Evolutionary conservation across 306 rosid species (phyloP), one percentile per base, ranked within the genome.

Genomic region (Gillenia trifoliata): DNA sequence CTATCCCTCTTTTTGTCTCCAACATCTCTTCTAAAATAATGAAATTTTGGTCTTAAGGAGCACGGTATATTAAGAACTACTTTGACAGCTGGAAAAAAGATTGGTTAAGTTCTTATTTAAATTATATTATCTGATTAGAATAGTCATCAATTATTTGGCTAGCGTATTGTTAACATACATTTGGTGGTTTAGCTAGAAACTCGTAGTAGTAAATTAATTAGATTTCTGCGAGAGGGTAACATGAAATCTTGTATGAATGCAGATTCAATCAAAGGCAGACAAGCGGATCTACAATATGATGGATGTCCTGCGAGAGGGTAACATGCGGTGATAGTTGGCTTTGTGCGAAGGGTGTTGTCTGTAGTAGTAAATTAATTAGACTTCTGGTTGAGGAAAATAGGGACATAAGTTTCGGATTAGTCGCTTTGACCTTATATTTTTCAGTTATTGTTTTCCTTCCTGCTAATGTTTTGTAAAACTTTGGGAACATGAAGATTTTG

Each of bases 221-320:
- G n/a, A n/a, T n/a, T n/a, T n/a, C n/a, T n/a, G n/a, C n/a, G n/a
- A n/a, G n/a, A n/a, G n/a, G n/a, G n/a, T n/a, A n/a, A n/a, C n/a
- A n/a, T n/a, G 30, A 40, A 45, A 73, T 56, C 20, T 68, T 75
- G 72, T 29, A 13, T 38, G 19, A 19, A 30, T 87, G 84, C 90
- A 93, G 96, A 76, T 89, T 83, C 82, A 70, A 45, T 66, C 75
- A 56, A 87, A 79, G 82, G 87, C 85, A 19, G 79, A 81, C 23
- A 87, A 90, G 80, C 82, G 86, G 84, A 62, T 93, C 69, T 90
- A 82, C 79, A 75, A 85, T 74, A 93, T 93, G 96, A 84, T 90
- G 19, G 98, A 90, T 76, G 98, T 90, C 29, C 71, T 93, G 83
- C 80, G 91, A 65, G 96, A 86, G 86, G 95, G 95, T 30, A 89